Percentiles rank a stretch among this genome's conserved stretches.
Evolutionary conservation across 306 rosid species (phyloP).

Genomic region (Echinosophora koreensis): DNA sequence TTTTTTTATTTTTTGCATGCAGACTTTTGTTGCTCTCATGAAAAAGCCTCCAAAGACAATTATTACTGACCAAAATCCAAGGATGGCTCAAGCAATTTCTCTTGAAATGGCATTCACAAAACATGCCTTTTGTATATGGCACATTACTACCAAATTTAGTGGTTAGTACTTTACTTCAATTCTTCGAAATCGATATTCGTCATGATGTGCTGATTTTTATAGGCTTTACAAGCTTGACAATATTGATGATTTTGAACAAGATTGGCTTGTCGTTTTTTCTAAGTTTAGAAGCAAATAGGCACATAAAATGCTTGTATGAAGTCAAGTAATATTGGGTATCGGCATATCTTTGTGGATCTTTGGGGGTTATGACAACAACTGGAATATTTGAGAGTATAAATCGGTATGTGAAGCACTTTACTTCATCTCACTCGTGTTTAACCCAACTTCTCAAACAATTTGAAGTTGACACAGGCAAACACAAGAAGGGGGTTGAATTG

Average conservation of each 20-base stretch:
- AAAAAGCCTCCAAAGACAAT: conserved; percentile 5
- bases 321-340: neutral
- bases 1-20: neutral
- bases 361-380: too few species aligned
- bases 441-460: too few species aligned
- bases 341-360: neutral
- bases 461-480: too few species aligned
- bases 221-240: neutral
- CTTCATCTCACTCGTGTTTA: too few species aligned
- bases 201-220: conserved; percentile 9
- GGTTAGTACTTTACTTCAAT: conserved; percentile 9
- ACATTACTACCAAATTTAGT: conserved; percentile 26
- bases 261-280: neutral
- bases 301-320: conserved; percentile 13
- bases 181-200: neutral
- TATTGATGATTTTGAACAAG: conserved; percentile 18
- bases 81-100: conserved; percentile 6
- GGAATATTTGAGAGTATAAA: neutral
- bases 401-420: too few species aligned
- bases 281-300: conserved; percentile 12
- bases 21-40: neutral
- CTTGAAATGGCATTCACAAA: neutral
- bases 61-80: neutral
- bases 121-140: neutral
- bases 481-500: too few species aligned